Evolutionary conservation across 2,329 filamentous ascomycete genomes (phyloP).

Genomic region (Paecilomyces niveus): DNA sequence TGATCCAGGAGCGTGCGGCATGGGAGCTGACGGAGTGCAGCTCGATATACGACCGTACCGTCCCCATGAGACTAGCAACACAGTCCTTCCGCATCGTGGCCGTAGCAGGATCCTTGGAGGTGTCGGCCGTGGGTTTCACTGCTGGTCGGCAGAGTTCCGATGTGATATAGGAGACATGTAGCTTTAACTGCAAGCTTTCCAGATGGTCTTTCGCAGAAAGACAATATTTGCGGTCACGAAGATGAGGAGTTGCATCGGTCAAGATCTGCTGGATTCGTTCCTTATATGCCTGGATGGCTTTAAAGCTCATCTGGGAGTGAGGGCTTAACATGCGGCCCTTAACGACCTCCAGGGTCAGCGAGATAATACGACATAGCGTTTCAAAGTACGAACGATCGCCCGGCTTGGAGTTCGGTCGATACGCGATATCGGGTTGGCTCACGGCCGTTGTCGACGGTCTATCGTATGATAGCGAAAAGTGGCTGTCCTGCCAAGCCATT

Average conservation of each 20-base stretch:
- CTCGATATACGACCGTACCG: slow-evolving; percentile 56
- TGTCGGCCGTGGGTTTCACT: slow-evolving; percentile 45
- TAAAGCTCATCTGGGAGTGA: slow-evolving; percentile 47
- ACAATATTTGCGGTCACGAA: slow-evolving; percentile 46
- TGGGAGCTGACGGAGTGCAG: slow-evolving; percentile 39
- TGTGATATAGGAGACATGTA: slow-evolving; percentile 56
- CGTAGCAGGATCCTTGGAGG: slow-evolving; percentile 30
- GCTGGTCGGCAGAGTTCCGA: slow-evolving; percentile 57
- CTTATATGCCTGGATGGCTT: slow-evolving; percentile 50
- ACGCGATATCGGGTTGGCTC: slow-evolving; percentile 44
- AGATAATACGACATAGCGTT: slow-evolving; percentile 51
- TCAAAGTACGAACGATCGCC: slow-evolving; percentile 51
- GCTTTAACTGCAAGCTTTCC: slow-evolving; percentile 53
- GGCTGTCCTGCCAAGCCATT: slow-evolving; percentile 58
- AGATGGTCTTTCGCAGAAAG: slow-evolving; percentile 43
- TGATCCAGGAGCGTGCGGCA: slow-evolving; percentile 41
- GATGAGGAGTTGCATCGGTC: slow-evolving; percentile 50
- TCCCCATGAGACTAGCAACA: slow-evolving; percentile 48
- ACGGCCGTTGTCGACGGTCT: slow-evolving; percentile 50
- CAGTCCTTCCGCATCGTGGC: slow-evolving; percentile 45
- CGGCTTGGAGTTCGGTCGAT: slow-evolving; percentile 40
- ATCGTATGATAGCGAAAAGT: slow-evolving; percentile 58
- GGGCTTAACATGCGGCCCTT: slow-evolving; percentile 49
- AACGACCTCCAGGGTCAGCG: slow-evolving; percentile 50
- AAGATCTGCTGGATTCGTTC: slow-evolving; percentile 52